Percentiles rank a stretch among this genome's conserved stretches.
These are phyloP conservation scores for Phytophthora citricola DNA, from an alignment of 352 stramenopile genomes.

Conservation along the genomic window DNA sequence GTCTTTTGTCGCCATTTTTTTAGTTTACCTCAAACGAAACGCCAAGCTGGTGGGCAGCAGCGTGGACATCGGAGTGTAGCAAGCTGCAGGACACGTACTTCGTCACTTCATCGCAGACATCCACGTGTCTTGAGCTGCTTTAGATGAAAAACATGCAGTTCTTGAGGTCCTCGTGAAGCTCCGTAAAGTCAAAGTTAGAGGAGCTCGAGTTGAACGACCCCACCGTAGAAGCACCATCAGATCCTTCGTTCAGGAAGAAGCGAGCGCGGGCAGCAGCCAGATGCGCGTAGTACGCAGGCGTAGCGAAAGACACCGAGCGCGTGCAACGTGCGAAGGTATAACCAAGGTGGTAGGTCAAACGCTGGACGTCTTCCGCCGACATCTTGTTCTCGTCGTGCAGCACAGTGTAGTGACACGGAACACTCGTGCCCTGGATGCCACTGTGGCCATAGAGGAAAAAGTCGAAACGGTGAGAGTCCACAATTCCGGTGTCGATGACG, in stretches of 20 bases:
- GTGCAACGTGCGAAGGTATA: constrained; percentile 90
- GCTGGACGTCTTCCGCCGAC: constrained; percentile 71
- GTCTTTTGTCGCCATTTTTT: constrained; percentile 8
- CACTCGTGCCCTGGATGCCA: constrained; percentile 84
- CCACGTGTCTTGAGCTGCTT: constrained; percentile 1
- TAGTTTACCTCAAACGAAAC: constrained; percentile 10
- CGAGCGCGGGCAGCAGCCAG: constrained; percentile 81
- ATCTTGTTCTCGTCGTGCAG: constrained; percentile 81
- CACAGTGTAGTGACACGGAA: constrained; percentile 88
- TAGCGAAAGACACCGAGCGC: constrained; percentile 86
- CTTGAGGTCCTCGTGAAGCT: constrained; percentile 67
- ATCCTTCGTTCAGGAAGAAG: constrained; percentile 81
- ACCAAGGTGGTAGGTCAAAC: constrained; percentile 75
- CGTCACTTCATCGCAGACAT: constrained; percentile 5
- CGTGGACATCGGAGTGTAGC: constrained; percentile 1
- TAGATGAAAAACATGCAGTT: constrained; percentile 79
- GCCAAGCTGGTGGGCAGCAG: constrained; percentile 11
- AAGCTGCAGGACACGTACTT: neutral
- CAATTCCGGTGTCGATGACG: constrained; percentile 85
- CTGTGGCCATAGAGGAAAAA: constrained; percentile 90
- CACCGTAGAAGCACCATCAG: constrained; percentile 62
- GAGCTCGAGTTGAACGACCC: constrained; percentile 63
- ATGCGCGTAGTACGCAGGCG: constrained; percentile 89
- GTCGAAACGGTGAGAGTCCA: constrained; percentile 85
- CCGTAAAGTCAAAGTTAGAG: constrained; percentile 69